These are phyloP conservation scores for Astrothelium macrocarpum DNA, from an alignment of 495 filamentous ascomycete species.

Conservation along the genomic window DNA sequence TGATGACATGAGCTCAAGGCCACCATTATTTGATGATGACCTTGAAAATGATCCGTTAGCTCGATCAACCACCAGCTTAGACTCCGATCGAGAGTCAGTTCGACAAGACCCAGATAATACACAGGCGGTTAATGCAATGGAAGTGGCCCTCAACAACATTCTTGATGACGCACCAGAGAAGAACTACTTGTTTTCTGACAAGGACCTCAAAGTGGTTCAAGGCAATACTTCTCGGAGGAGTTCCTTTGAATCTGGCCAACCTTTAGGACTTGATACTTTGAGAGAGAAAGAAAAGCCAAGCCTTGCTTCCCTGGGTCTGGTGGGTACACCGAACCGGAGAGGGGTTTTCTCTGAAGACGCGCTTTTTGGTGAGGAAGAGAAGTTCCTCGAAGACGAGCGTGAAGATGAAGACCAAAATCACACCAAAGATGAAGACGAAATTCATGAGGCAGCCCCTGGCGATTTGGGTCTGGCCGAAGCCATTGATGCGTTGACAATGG, in stretches of 20 bases:
- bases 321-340: slow-evolving; percentile 66
- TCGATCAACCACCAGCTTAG: slow-evolving; percentile 50
- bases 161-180: slow-evolving; percentile 63
- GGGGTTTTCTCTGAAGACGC: slow-evolving; percentile 90
- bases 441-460: slow-evolving; percentile 91
- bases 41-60: slow-evolving; percentile 55
- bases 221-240: slow-evolving; percentile 43
- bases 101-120: slow-evolving; percentile 32
- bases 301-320: slow-evolving; percentile 80
- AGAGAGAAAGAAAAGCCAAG: slow-evolving; percentile 57
- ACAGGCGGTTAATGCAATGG: slow-evolving; percentile 79
- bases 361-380: slow-evolving; percentile 84
- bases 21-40: slow-evolving; percentile 55
- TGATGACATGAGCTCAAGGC: slow-evolving; percentile 44
- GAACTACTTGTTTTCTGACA: slow-evolving; percentile 40
- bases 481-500: slow-evolving; percentile 68
- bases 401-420: slow-evolving; percentile 52
- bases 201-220: slow-evolving; percentile 37
- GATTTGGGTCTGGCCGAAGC: slow-evolving; percentile 91
- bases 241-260: slow-evolving; percentile 45
- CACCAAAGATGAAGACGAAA: slow-evolving; percentile 56
- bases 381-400: slow-evolving; percentile 74
- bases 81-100: slow-evolving; percentile 28
- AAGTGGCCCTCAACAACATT: slow-evolving; percentile 88
- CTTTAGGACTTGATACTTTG: not conserved